Percentiles rank a stretch among this genome's conserved stretches.
These are phyloP conservation scores for Tetrahymena borealis DNA, from an alignment of 73 alveolate species.

Conservation along the genomic window DNA sequence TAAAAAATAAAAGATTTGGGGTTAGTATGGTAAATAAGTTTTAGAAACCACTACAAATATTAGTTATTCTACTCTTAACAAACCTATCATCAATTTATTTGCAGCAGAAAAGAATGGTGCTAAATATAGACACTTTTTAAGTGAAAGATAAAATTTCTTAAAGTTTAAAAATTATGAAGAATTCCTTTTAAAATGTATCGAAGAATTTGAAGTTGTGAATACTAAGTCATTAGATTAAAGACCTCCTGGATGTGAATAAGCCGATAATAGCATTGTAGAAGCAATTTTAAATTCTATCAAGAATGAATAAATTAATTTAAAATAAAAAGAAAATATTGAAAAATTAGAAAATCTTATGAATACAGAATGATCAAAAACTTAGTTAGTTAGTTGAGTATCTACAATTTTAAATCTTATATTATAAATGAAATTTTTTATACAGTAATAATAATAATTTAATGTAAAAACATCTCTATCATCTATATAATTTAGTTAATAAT, in stretches of 20 bases:
- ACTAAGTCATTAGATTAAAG: not conserved
- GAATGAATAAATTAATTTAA: not conserved
- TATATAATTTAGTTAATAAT: too few species aligned
- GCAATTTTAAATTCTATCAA: not conserved
- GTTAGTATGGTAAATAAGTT: not conserved
- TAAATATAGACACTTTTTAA: not conserved
- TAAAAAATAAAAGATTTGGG: not conserved
- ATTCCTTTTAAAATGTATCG: not conserved
- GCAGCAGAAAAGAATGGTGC: not conserved
- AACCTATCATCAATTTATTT: not conserved
- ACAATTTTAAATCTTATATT: too few species aligned
- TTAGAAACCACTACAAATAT: not conserved
- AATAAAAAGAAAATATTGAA: not conserved
- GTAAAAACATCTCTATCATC: too few species aligned
- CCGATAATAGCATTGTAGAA: not conserved
- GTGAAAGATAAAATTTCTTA: not conserved
- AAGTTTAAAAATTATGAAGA: not conserved
- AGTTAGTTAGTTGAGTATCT: too few species aligned
- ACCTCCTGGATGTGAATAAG: not conserved
- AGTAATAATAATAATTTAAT: too few species aligned
- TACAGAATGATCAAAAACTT: not conserved
- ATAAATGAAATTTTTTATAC: too few species aligned
- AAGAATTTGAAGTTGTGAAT: not conserved
- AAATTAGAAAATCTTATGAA: not conserved
- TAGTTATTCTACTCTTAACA: not conserved